phyloP scores from a whole-genome alignment of 371 early-diverging fungal species.

The Mortierella sp. region DNA sequence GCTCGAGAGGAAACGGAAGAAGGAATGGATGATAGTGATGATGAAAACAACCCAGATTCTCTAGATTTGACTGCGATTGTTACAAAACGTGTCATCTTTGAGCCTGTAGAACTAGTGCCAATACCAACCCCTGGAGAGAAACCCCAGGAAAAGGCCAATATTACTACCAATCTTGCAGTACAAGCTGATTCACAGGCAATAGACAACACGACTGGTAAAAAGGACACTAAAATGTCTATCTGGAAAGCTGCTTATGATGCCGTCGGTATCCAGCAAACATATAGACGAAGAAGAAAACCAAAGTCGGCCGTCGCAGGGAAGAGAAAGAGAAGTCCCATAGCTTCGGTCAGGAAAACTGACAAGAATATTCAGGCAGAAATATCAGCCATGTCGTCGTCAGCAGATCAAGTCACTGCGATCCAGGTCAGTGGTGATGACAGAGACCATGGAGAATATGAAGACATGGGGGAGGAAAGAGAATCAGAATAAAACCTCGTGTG shows the following conservation, averaged over 20 bases:
- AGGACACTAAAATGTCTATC: conserved; percentile 1
- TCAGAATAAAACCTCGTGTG: neutral
- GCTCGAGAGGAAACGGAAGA: conserved; percentile 30
- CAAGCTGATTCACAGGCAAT: no score
- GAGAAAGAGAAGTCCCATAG: neutral
- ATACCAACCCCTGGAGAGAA: neutral
- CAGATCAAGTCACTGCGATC: neutral
- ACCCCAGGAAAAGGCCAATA: neutral
- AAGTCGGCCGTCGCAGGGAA: neutral
- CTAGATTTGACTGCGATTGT: conserved; percentile 26
- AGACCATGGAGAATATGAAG: neutral
- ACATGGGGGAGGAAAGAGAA: neutral
- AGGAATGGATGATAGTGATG: conserved; percentile 32
- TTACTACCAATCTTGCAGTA: neutral
- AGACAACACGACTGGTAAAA: neutral
- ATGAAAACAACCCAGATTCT: conserved; percentile 21
- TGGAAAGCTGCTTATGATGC: conserved; percentile 24
- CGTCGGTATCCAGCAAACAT: conserved; percentile 5
- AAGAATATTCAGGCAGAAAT: neutral
- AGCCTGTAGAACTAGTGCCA: conserved; percentile 30
- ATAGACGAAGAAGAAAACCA: neutral
- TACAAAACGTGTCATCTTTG: conserved; percentile 45
- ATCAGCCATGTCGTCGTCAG: neutral
- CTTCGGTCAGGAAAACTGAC: neutral
- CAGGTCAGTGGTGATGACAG: neutral